Evolutionary conservation across 108 stramenopile species (phyloP), one percentile per base, ranked within the genome.

Genomic region (Cyclotella distinguenda): DNA sequence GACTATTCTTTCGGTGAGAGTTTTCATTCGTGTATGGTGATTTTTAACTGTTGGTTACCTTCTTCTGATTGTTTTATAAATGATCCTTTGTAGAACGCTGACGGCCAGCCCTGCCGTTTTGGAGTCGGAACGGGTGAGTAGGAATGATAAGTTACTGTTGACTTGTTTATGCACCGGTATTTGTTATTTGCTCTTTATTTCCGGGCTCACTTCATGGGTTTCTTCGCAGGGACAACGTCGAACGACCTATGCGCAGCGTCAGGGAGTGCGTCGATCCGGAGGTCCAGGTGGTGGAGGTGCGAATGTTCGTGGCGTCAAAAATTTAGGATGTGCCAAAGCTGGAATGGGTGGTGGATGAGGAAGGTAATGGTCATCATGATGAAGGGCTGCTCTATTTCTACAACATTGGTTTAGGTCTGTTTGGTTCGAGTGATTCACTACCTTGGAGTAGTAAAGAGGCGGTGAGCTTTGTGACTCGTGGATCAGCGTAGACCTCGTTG

Each of bases 341-440:
- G 66, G 58, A 42, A 42, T 53, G n/a, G 74, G 60, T 3, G 69
- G 69, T 21, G 74, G 74, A 45, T 76, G 74, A 76, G 74, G 74
- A 49, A 44, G 74, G 53, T 76, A 76, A 68, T 76, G 66, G 74
- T 61, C 66, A 60, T 73, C 59, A 68, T 76, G n/a, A 44, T 19
- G 22, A 35, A 13, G 22, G 43, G 63, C 59, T 31, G 25, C 53
- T 48, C 45, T 56, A 36, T 42, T 0, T 36, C 51, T 44, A n/a
- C n/a, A n/a, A n/a, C n/a, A n/a, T n/a, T n/a, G n/a, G n/a, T n/a
- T n/a, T n/a, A n/a, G n/a, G n/a, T n/a, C n/a, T n/a, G n/a, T n/a
- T n/a, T n/a, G n/a, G n/a, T n/a, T n/a, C n/a, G n/a, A n/a, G n/a
- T n/a, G n/a, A n/a, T n/a, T n/a, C n/a, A n/a, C n/a, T n/a, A n/a